Evolutionary conservation across 2,329 filamentous ascomycete genomes (phyloP), one percentile per base, ranked within the genome.

Genomic region (Paracoccidioides lutzii): DNA sequence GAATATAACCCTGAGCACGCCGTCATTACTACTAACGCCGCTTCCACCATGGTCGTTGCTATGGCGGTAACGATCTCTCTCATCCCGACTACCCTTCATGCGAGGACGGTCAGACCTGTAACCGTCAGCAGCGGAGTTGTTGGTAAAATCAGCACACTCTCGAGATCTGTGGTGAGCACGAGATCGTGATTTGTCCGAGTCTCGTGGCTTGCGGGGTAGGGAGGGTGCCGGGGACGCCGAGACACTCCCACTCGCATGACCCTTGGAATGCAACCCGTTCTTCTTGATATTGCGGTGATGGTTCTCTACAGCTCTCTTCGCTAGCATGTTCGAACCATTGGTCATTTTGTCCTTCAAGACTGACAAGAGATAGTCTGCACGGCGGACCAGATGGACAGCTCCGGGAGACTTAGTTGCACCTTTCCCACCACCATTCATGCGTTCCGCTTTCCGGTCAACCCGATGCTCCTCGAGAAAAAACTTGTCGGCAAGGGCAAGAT

Each of bases 391-490:
- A 68, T 98, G 93, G 33, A 98, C 93, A 28, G 93, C 91, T n/a
- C 93, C 93, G 3, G 93, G 93, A 2, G 91, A 95, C 65, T 95
- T 94, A 40, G 73, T 74, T 4, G 56, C 54, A 40, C 59, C 58
- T 22, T 56, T 56, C 6, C 33, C 46, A 32, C 88, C 87, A 15
- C 78, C 78, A 64, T 83, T 83, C 60, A 81, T 74, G 40, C 93
- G 85, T 70, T 96, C 90, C 65, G 93, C 90, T 69, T 97, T 97
- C 74, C 94, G 93, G 69, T 95, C 93, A 15, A 97, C 91, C n/a
- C 91, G 87, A 69, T 97, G 90, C 70, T 98, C 94, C 68, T 98
- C 93, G 1, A 98, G 75, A 74, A 95, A 98, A 68, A 97, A 88
- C 66, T 96, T 97, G 64, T 95, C 90, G 1, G 77, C 75, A 74